Conservation (phyloP, 2,329 filamentous ascomycete genomes). For the Aureobasidium sp. region DNA sequence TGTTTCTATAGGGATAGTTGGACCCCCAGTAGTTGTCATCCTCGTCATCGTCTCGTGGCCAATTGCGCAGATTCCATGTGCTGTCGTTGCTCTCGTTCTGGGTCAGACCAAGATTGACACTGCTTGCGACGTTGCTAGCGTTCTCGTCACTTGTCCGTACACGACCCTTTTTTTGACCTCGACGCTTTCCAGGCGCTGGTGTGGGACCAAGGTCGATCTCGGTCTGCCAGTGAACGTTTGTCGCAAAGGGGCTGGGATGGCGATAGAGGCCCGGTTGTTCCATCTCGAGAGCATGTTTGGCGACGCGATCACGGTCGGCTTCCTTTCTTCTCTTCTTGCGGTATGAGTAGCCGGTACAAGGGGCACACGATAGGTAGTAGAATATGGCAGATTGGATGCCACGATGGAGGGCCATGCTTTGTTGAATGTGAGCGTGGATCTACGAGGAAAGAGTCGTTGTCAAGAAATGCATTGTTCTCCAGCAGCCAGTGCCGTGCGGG, state of each 20-base stretch:
- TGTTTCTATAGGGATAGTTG: neutral
- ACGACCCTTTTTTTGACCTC: slow-evolving; percentile 37
- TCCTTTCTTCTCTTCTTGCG: slow-evolving; percentile 62
- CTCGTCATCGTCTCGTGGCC: slow-evolving; percentile 81
- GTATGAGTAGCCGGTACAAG: slow-evolving; percentile 63
- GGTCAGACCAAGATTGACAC: slow-evolving; percentile 8
- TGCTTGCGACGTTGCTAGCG: slow-evolving; percentile 5
- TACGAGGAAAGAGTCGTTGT: neutral
- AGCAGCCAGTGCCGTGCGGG: neutral
- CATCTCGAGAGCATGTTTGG: slow-evolving; percentile 55
- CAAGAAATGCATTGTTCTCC: neutral
- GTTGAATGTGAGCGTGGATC: neutral
- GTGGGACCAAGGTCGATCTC: slow-evolving; percentile 78
- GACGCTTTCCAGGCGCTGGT: slow-evolving; percentile 37
- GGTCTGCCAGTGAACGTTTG: slow-evolving; percentile 81
- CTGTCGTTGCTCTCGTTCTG: slow-evolving; percentile 30
- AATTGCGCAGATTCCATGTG: slow-evolving; percentile 68
- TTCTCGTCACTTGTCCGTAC: slow-evolving; percentile 11
- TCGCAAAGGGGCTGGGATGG: slow-evolving; percentile 75
- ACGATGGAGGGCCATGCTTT: slow-evolving; percentile 27
- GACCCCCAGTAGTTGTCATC: slow-evolving; percentile 81
- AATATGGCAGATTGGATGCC: slow-evolving; percentile 67
- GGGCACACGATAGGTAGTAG: slow-evolving; percentile 68
- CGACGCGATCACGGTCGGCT: slow-evolving; percentile 57
- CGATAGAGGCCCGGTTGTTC: slow-evolving; percentile 66